Conservation (phyloP, 352 stramenopile genomes). For the Phytophthora europaea region DNA sequence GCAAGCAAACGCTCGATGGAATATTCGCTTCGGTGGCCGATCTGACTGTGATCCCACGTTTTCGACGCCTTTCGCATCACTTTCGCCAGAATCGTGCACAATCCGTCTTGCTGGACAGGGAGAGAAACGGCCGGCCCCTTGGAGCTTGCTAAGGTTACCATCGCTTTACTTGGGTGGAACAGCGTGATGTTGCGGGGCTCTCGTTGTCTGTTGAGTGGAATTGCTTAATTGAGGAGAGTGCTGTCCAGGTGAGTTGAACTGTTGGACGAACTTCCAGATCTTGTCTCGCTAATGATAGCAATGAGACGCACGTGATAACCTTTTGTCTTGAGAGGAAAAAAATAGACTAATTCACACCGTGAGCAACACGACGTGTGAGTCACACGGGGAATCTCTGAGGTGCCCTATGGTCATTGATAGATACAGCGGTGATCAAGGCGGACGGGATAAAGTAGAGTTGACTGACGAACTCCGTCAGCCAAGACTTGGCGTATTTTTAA, state of each 20-base stretch:
- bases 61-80: background rate
- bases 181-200: background rate
- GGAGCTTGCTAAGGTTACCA: background rate
- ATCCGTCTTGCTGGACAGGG: background rate
- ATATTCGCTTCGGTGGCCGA: slow-evolving; percentile 22
- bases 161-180: background rate
- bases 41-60: slow-evolving; percentile 3
- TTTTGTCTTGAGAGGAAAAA: no score
- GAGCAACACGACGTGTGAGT: no score
- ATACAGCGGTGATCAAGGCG: no score
- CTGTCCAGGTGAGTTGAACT: background rate
- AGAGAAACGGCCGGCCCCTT: background rate
- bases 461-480: no score
- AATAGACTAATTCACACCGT: no score
- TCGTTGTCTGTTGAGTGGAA: background rate
- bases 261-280: background rate
- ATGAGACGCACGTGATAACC: background rate
- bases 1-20: slow-evolving; percentile 18
- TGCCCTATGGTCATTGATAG: no score
- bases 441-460: no score
- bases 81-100: background rate
- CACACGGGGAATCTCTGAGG: no score
- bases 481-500: no score
- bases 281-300: background rate
- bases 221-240: background rate